These are phyloP conservation scores for Leptodermis oblonga DNA, from an alignment of 257 asterid genomes.

Conservation along the genomic window DNA sequence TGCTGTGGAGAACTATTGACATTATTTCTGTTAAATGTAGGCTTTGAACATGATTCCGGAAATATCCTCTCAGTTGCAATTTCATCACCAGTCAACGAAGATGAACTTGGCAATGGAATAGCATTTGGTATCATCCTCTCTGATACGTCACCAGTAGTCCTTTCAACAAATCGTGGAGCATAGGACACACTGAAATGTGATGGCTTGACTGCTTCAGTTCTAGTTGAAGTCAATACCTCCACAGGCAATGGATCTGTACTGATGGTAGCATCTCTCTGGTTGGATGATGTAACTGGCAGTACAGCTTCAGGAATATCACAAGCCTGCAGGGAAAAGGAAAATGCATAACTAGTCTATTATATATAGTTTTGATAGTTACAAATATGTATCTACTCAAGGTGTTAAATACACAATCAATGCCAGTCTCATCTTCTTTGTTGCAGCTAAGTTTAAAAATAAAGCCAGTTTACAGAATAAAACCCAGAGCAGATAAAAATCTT, in stretches of 20 bases:
- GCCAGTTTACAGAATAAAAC: neutral
- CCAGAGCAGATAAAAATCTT: neutral
- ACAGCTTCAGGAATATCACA: constrained; percentile 70
- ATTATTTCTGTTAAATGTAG: constrained; percentile 14
- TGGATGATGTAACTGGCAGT: constrained; percentile 60
- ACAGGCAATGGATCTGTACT: constrained; percentile 27
- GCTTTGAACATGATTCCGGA: constrained; percentile 30
- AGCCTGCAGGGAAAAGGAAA: constrained; percentile 38
- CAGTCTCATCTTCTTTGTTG: neutral
- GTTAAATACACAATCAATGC: neutral
- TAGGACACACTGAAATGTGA: constrained; percentile 58
- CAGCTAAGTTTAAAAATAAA: neutral
- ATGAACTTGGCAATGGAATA: constrained; percentile 22
- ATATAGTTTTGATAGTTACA: constrained; percentile 5
- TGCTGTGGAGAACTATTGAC: neutral
- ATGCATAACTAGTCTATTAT: constrained; percentile 12
- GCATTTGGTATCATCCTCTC: constrained; percentile 30
- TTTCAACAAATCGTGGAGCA: constrained; percentile 32
- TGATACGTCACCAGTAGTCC: constrained; percentile 25
- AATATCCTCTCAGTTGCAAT: constrained; percentile 23
- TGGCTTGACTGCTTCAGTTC: constrained; percentile 32
- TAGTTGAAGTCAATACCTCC: constrained; percentile 29
- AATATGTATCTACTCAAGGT: neutral
- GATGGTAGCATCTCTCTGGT: constrained; percentile 27
- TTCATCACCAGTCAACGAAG: constrained; percentile 29